Evolutionary conservation across 1,284 basidiomycete genomes (phyloP), one percentile per base, ranked within the genome.

Genomic region (Ustilago nuda): DNA sequence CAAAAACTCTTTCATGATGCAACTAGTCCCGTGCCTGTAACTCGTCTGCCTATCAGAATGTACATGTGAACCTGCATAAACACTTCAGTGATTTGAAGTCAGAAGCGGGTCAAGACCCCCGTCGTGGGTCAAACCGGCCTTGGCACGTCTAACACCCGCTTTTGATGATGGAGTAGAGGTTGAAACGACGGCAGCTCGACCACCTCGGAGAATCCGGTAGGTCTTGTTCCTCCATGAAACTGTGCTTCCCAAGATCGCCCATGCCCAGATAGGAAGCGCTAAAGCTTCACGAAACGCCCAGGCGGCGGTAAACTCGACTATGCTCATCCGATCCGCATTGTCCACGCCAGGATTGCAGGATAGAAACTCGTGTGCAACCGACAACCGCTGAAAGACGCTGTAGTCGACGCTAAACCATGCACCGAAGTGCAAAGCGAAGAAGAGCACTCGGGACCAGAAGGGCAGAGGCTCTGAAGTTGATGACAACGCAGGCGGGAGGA

Each of bases 221-320:
- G 63, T 72, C 35, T 56, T 61, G 61, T 76, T 72, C 15, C 77
- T 52, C 77, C 77, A 79, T 11, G 66, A 67, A 4, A 79, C 77
- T 6, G 70, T 77, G 63, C 66, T 77, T 19, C 83, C 84, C n/a
- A 65, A 48, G 57, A 85, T 82, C 17, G 84, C 83, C 74, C 79
- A 82, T 4, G 68, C 55, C 83, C 83, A 85, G 52, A 85, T 85
- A 8, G 84, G 84, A 36, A 85, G 66, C 4, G 84, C 84, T 7
- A 85, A 61, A 8, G 72, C 46, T 32, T 85, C 84, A 7, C 84
- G 77, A 43, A 82, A 36, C 35, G 63, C 67, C 83, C 83, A 85
- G 3, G 82, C 82, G 2, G 56, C 52, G 19, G 32, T 53, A 62
- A 80, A 60, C 19, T 72, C 70, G 63, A 66, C 15, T 3, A 73